phyloP scores from a whole-genome alignment of 495 filamentous ascomycete genomes.

The Penicillium steckii region DNA sequence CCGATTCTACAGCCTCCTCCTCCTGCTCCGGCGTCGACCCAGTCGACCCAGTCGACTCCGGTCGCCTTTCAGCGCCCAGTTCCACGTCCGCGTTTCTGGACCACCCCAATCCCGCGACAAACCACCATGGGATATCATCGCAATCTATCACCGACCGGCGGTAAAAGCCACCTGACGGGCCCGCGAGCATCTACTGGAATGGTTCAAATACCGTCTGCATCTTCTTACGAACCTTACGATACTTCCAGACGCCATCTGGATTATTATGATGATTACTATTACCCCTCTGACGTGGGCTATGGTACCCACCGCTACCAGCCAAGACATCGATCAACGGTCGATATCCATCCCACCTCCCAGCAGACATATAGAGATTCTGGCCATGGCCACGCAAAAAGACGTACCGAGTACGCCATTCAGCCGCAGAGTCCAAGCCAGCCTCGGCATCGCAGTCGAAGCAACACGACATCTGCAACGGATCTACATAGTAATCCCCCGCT shows the following conservation, averaged over 20 bases:
- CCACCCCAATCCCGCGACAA: not conserved
- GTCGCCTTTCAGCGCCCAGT: not conserved
- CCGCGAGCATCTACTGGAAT: slow-evolving; percentile 51
- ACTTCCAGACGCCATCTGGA: slow-evolving; percentile 23
- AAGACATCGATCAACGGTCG: slow-evolving; percentile 27
- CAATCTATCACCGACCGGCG: slow-evolving; percentile 33
- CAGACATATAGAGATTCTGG: slow-evolving; percentile 34
- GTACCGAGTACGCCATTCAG: slow-evolving; percentile 45
- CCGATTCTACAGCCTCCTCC: not conserved
- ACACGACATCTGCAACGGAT: slow-evolving; percentile 33
- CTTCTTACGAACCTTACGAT: slow-evolving; percentile 36
- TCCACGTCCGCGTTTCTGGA: not conserved
- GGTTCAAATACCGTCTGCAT: slow-evolving; percentile 31
- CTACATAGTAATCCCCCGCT: slow-evolving; percentile 22
- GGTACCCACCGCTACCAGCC: slow-evolving; percentile 29
- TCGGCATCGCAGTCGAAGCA: slow-evolving; percentile 33
- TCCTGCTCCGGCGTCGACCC: not conserved
- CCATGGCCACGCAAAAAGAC: slow-evolving; percentile 32
- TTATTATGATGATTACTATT: slow-evolving; percentile 37
- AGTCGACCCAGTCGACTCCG: not conserved
- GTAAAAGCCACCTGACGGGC: slow-evolving; percentile 32
- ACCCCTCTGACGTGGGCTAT: slow-evolving; percentile 37
- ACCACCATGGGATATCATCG: slow-evolving; percentile 12
- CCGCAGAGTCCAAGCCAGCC: slow-evolving; percentile 25
- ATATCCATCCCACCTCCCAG: slow-evolving; percentile 37